Evolutionary conservation across 2,329 filamentous ascomycete species (phyloP).

Genomic region (Orbilia blumenaviensis): DNA sequence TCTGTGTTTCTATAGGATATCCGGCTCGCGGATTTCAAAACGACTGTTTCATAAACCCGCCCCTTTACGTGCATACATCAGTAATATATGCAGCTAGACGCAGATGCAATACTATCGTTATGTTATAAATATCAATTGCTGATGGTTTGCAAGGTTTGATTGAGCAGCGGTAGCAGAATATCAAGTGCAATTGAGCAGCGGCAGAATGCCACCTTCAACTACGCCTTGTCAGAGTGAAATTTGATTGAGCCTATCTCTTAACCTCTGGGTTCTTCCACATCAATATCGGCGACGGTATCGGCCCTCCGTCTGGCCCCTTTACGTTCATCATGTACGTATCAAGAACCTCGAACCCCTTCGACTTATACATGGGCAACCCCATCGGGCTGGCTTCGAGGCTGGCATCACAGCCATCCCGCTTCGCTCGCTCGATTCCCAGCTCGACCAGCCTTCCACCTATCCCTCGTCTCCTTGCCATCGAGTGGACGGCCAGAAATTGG

Average conservation of each 20-base stretch:
- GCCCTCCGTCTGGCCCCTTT: constrained; percentile 13
- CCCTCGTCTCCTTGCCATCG: constrained; percentile 27
- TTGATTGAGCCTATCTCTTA: not conserved
- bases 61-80: not conserved
- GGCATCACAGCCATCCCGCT: constrained; percentile 45
- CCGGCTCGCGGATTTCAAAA: not conserved
- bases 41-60: not conserved
- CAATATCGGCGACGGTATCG: constrained; percentile 30
- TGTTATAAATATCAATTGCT: not conserved
- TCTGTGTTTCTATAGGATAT: not conserved
- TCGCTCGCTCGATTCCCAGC: constrained; percentile 29
- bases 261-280: constrained; percentile 43
- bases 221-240: constrained; percentile 16
- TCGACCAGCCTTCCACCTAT: constrained; percentile 34
- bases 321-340: constrained; percentile 27
- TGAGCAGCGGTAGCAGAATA: constrained; percentile 6
- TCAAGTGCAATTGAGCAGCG: not conserved
- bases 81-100: not conserved
- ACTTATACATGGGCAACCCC: constrained; percentile 29
- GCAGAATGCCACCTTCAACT: constrained; percentile 25
- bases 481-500: constrained; percentile 36
- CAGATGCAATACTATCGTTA: not conserved
- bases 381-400: constrained; percentile 44
- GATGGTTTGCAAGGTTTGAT: not conserved
- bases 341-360: constrained; percentile 36